Base-by-base conservation (phyloP, 768 basidiomycete genomes). In the Cyathus striatus region DNA sequence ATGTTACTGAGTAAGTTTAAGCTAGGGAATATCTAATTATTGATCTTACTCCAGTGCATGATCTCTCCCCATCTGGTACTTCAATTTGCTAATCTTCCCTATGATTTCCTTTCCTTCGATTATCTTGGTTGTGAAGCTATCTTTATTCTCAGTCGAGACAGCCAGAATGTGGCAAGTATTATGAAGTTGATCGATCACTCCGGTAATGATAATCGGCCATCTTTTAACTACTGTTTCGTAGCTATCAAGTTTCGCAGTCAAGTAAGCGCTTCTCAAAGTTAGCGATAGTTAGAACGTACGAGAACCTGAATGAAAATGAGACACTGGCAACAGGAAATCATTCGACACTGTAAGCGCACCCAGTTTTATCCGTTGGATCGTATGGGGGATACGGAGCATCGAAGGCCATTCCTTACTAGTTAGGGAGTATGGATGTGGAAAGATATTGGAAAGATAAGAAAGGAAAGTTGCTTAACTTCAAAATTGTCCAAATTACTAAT, bases 11-110 rank as follows among this genome's bases (percentile, higher is more conserved):
- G 3, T 17, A 35, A 20, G 43, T 10, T 34, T 13, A 38, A 44
- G 6, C 13, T 1, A 36, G 38, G 13, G 30, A 27, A 18, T 33
- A 14, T 6, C 39, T 35, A 38, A 14, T 30, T n/a, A n/a, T 4
- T 30, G 13, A 22, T 30, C 79, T 58, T 54, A 90, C 90, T 80
- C 72, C 44, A 92, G 58, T 20, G 67, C 56, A 40, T 76, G 76
- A 61, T 95, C 84, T 48, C 86, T 72, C 0, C 79, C 83, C 87
- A 96, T 94, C 55, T 85, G 80, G 62, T 92, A 89, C 65, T 95
- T 97, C 47, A 97, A 64, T 57, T 77, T 76, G 53, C 83, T 80
- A 38, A 88, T 68, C 55, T 76, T 71, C 44, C 78, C 73, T 42
- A 97, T 91, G 47, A 96, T 79, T 12, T 52, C 66, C 55, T 83